These are phyloP conservation scores for Sisymbrium altissimum DNA, from an alignment of 345 rosid genomes.

Conservation along the genomic window DNA sequence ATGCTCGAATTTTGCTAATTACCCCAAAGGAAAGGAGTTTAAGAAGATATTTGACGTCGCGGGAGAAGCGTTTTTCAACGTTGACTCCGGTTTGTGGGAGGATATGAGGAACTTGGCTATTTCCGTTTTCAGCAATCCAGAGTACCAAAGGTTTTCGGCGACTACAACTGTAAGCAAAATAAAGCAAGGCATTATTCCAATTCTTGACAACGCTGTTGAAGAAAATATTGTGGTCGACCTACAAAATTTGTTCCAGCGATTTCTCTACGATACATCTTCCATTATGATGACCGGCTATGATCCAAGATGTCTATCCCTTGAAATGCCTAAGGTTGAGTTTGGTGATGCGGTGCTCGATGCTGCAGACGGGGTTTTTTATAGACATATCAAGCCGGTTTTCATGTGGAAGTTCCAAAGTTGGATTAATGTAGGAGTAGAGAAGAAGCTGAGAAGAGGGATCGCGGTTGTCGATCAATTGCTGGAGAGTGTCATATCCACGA, in stretches of 20 bases:
- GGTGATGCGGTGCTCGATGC: conserved; percentile 25
- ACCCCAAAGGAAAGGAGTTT: conserved; percentile 27
- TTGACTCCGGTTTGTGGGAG: conserved; percentile 28
- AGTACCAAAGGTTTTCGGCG: conserved; percentile 7
- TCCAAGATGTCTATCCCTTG: conserved; percentile 31
- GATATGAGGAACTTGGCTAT: conserved; percentile 17
- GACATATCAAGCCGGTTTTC: conserved; percentile 2
- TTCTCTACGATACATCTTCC: conserved; percentile 35
- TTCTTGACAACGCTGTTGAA: conserved; percentile 13
- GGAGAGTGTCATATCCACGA: too few species aligned
- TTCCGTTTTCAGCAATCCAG: background rate
- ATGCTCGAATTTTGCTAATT: conserved; percentile 22
- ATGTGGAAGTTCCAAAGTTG: conserved; percentile 32
- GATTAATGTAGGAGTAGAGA: conserved; percentile 34
- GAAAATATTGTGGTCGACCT: conserved; percentile 10
- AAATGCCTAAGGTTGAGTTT: conserved; percentile 24
- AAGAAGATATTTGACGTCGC: conserved; percentile 16
- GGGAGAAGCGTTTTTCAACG: conserved; percentile 30
- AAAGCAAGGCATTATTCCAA: conserved; percentile 1
- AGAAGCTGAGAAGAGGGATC: conserved; percentile 17
- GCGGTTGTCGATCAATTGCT: background rate
- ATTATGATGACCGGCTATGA: conserved; percentile 5
- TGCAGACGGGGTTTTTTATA: conserved; percentile 13
- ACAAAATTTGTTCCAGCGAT: conserved; percentile 38
- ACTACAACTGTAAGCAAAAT: background rate